Evolutionary conservation across 768 basidiomycete genomes (phyloP).

Genomic region (Leccinum boreale): DNA sequence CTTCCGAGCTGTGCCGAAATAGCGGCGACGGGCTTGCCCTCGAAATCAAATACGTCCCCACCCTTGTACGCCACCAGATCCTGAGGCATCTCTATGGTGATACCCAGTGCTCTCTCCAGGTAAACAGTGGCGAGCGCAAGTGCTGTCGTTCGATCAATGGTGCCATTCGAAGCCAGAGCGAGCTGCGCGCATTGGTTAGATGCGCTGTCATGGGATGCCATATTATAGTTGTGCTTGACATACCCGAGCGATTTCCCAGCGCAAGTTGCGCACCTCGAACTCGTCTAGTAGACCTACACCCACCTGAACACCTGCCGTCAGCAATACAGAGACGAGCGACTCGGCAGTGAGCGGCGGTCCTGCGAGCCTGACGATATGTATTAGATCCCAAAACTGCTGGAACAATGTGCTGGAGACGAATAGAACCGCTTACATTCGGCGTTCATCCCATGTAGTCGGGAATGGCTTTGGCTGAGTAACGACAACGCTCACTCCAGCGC

Average conservation of each 20-base stretch:
- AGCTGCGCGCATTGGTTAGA: constrained; percentile 27
- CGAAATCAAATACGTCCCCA: constrained; percentile 35
- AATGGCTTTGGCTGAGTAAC: constrained; percentile 60
- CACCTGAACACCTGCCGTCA: constrained; percentile 60
- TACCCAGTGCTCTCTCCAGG: constrained; percentile 41
- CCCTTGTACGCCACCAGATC: constrained; percentile 39
- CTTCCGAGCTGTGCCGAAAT: constrained; percentile 28
- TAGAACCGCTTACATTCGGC: constrained; percentile 49
- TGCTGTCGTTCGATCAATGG: constrained; percentile 33
- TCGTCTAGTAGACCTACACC: constrained; percentile 47
- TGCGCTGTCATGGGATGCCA: too few relatives aligned
- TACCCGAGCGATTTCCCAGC: constrained; percentile 41
- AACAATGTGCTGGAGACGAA: not conserved
- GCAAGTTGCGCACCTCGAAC: constrained; percentile 31
- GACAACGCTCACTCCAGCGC: constrained; percentile 68
- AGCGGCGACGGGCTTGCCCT: constrained; percentile 38
- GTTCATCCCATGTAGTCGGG: constrained; percentile 62
- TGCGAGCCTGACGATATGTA: constrained; percentile 43
- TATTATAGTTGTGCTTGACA: not conserved
- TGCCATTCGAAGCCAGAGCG: constrained; percentile 37
- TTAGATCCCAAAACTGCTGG: not conserved
- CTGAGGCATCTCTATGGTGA: constrained; percentile 26
- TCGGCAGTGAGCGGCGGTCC: constrained; percentile 66
- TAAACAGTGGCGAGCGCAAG: constrained; percentile 39
- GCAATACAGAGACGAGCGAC: constrained; percentile 50